Evolutionary conservation across 73 alveolate species (phyloP).

Genomic region (Paramecium sonneborni): DNA sequence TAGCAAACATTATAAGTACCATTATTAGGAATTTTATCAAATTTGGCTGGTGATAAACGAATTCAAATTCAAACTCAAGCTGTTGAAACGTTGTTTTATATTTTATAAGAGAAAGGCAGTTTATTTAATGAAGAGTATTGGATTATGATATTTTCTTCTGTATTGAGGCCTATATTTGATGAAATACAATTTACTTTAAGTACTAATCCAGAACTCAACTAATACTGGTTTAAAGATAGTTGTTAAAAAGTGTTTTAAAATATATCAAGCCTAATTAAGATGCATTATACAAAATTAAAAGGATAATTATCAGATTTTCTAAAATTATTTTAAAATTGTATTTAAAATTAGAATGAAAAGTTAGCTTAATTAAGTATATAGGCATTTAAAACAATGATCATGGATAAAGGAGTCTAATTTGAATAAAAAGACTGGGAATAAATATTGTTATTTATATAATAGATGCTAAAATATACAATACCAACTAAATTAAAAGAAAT

Average conservation of each 20-base stretch:
- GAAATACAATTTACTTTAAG: slow-evolving; percentile 63
- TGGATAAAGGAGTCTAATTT: slow-evolving; percentile 32
- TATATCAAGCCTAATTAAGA: slow-evolving; percentile 48
- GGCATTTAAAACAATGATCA: slow-evolving; percentile 55
- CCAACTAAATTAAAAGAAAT: slow-evolving; percentile 15
- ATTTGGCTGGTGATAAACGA: slow-evolving; percentile 57
- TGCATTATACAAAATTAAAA: slow-evolving; percentile 38
- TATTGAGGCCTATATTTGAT: slow-evolving; percentile 63
- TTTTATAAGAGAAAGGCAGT: slow-evolving; percentile 32
- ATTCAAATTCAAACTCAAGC: slow-evolving; percentile 27
- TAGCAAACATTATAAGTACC: slow-evolving; percentile 49
- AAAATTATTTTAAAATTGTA: slow-evolving; percentile 47
- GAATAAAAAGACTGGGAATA: slow-evolving; percentile 57
- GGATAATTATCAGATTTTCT: slow-evolving; percentile 28
- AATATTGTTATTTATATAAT: slow-evolving; percentile 1
- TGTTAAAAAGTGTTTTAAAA: slow-evolving; percentile 56
- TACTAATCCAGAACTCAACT: neutral
- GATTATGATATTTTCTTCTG: slow-evolving; percentile 62
- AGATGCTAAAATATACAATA: slow-evolving; percentile 57
- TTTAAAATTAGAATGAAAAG: slow-evolving; percentile 51
- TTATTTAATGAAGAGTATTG: slow-evolving; percentile 59
- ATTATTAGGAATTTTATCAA: slow-evolving; percentile 52
- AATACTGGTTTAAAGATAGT: slow-evolving; percentile 53
- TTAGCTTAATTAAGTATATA: slow-evolving; percentile 38
- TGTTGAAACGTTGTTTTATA: slow-evolving; percentile 48